Percentiles rank a stretch among this genome's conserved stretches.
Conservation (phyloP, 768 basidiomycete genomes). For the Tylopilus vinaceipallidus region DNA sequence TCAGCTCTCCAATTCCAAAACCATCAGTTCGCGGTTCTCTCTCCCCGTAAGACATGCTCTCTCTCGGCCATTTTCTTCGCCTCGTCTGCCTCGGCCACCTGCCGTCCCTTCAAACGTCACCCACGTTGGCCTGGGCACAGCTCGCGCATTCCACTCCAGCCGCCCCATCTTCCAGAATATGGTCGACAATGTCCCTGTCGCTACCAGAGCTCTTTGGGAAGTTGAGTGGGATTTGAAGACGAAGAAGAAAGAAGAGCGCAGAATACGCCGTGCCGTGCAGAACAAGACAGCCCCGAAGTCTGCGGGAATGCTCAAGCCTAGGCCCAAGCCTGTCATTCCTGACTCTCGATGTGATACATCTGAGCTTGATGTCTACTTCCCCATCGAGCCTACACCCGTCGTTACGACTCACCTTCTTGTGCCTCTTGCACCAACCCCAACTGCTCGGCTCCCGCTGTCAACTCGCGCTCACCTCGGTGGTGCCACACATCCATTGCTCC, state of each 20-base stretch:
- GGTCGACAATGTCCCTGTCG: slow-evolving; percentile 77
- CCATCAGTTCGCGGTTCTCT: slow-evolving; percentile 56
- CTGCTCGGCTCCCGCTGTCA: slow-evolving; percentile 59
- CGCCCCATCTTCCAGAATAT: slow-evolving; percentile 80
- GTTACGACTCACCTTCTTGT: slow-evolving; percentile 70
- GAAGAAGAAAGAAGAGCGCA: slow-evolving; percentile 40
- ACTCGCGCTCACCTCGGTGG: slow-evolving; percentile 16
- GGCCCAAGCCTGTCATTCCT: slow-evolving; percentile 5
- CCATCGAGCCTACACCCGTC: slow-evolving; percentile 30
- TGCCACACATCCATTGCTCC: slow-evolving; percentile 42
- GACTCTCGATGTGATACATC: slow-evolving; percentile 26
- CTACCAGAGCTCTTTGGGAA: slow-evolving; percentile 70
- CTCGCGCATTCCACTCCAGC: slow-evolving; percentile 70
- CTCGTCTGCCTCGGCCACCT: slow-evolving; percentile 59
- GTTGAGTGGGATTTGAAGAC: slow-evolving; percentile 64
- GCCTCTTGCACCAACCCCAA: slow-evolving; percentile 75
- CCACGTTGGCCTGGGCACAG: slow-evolving; percentile 74
- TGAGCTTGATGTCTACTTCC: slow-evolving; percentile 65
- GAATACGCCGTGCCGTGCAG: slow-evolving; percentile 21
- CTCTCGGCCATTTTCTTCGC: slow-evolving; percentile 41
- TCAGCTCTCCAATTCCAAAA: slow-evolving; percentile 23
- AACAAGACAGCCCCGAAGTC: slow-evolving; percentile 18
- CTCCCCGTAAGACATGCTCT: slow-evolving; percentile 53
- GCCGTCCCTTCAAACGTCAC: slow-evolving; percentile 47
- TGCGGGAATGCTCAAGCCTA: slow-evolving; percentile 31